phyloP scores from a whole-genome alignment of 1,284 basidiomycete genomes.

The Cronartium ribicola region DNA sequence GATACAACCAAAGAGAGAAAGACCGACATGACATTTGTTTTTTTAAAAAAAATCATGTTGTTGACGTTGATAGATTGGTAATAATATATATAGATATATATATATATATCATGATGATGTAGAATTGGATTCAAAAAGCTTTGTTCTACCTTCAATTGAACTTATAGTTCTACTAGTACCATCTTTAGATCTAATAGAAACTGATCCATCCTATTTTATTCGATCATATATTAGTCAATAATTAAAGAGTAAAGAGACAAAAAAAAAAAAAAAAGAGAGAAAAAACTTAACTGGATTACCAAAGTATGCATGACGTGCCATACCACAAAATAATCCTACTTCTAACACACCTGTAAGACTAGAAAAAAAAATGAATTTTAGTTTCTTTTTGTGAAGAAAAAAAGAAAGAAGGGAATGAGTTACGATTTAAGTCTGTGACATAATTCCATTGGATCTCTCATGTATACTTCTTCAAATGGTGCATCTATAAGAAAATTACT shows the following conservation, averaged over 20 bases:
- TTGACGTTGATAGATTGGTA: too few species aligned
- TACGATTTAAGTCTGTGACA: conserved; percentile 49
- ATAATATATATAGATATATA: too few species aligned
- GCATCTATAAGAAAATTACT: conserved; percentile 93
- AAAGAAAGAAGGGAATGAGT: conserved; percentile 47
- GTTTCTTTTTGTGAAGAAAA: conserved; percentile 45
- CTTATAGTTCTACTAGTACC: conserved; percentile 14
- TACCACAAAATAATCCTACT: conserved; percentile 87
- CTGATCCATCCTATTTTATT: conserved; percentile 30
- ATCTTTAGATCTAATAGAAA: conserved; percentile 30
- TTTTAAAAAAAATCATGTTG: too few species aligned
- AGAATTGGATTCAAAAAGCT: conserved; percentile 10
- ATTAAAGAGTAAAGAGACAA: neutral
- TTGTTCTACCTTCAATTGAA: conserved; percentile 12
- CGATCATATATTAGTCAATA: neutral
- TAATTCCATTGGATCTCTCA: conserved; percentile 63
- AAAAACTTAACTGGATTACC: conserved; percentile 69
- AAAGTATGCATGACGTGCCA: conserved; percentile 96
- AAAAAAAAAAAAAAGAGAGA: neutral
- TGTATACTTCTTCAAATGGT: conserved; percentile 67
- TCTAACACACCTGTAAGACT: conserved; percentile 92
- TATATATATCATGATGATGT: neutral
- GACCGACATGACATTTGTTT: too few species aligned
- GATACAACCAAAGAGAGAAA: too few species aligned
- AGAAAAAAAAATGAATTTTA: conserved; percentile 52